A percentile compares a stretch with the other conserved stretches of the same genome.
phyloP scores from a whole-genome alignment of 176 grass and related monocot species.

The Oryza punctata region DNA sequence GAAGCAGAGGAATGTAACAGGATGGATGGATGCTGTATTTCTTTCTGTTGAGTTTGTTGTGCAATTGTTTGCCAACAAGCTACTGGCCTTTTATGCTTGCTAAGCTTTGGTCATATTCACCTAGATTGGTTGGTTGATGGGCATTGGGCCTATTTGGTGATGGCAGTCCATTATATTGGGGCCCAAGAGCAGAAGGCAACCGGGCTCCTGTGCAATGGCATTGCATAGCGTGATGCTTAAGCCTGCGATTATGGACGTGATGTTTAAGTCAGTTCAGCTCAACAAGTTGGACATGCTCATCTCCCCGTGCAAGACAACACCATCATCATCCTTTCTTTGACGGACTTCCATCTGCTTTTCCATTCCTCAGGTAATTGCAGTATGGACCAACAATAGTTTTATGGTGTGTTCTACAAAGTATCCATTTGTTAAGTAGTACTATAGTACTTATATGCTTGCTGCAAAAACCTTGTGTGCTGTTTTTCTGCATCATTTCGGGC shows the following conservation, averaged over 20 bases:
- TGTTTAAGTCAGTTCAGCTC: background rate
- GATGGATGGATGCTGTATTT: conserved; percentile 11
- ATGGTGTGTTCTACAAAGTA: background rate
- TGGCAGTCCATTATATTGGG: background rate
- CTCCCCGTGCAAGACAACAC: background rate
- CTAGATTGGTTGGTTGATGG: background rate
- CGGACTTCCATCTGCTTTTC: background rate
- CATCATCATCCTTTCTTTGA: conserved; percentile 2
- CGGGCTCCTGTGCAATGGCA: background rate
- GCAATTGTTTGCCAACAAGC: background rate
- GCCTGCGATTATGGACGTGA: background rate
- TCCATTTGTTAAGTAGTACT: background rate
- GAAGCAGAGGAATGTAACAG: conserved; percentile 24
- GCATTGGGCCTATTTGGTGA: background rate
- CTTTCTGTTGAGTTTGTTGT: background rate
- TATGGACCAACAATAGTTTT: background rate
- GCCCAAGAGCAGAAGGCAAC: background rate
- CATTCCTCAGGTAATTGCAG: conserved; percentile 12
- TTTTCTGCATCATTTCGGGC: background rate
- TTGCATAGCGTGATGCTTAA: background rate
- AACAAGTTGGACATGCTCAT: background rate
- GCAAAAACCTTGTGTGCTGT: background rate
- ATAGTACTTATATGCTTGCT: background rate
- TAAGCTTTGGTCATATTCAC: background rate
- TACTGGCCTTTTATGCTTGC: background rate